Conservation (phyloP, 495 filamentous ascomycete genomes). For the Articulospora tetracladia region DNA sequence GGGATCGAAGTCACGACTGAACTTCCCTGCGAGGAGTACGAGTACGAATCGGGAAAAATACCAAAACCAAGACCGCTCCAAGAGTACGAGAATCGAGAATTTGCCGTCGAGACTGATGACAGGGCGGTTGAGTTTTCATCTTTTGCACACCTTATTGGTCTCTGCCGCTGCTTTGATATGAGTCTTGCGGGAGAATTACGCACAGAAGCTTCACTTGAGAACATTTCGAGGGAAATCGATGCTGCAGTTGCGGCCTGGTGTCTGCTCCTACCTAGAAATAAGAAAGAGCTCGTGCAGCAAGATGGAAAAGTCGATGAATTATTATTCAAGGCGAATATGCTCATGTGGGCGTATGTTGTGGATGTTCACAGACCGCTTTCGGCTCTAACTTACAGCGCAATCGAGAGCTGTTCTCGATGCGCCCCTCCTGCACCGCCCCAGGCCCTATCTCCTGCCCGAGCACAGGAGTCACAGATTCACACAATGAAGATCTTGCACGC, state of each 20-base stretch:
- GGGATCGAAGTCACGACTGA: not conserved
- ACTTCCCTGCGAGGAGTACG: conserved; percentile 1
- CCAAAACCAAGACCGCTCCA: conserved; percentile 27
- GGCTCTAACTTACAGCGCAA: not conserved
- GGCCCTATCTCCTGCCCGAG: too few species aligned
- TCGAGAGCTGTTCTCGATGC: not conserved
- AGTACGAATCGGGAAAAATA: conserved; percentile 19
- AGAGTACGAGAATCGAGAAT: conserved; percentile 4
- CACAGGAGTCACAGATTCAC: not conserved
- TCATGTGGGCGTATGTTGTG: conserved; percentile 37
- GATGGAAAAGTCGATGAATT: conserved; percentile 57
- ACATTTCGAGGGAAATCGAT: too few species aligned
- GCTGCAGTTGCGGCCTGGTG: not conserved
- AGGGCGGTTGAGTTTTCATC: conserved; percentile 7
- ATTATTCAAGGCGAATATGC: conserved; percentile 67
- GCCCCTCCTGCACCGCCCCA: not conserved
- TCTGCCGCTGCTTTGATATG: not conserved
- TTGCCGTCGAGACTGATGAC: conserved; percentile 5
- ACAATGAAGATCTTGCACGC: not conserved
- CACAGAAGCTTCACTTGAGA: too few species aligned
- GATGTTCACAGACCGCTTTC: not conserved
- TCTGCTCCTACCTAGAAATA: not conserved
- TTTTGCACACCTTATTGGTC: not conserved
- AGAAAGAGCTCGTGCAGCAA: not conserved
- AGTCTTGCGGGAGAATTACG: too few species aligned